phyloP scores from a whole-genome alignment of 768 basidiomycete genomes.

The Tephrocybe sp. region DNA sequence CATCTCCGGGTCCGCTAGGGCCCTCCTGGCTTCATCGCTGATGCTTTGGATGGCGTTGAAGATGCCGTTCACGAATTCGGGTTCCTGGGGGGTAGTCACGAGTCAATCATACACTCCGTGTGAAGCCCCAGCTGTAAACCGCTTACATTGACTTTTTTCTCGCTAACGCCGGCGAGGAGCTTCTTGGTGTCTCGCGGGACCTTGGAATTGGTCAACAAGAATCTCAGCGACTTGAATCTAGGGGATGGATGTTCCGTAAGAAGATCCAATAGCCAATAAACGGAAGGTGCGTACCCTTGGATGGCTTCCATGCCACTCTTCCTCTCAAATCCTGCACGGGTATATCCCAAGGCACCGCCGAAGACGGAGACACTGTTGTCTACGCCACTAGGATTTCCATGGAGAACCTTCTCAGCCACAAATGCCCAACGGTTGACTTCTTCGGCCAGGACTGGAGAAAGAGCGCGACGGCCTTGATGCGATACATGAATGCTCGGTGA shows the following conservation, averaged over 20 bases:
- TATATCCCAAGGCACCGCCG: conserved; percentile 91
- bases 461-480: conserved; percentile 62
- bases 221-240: conserved; percentile 88
- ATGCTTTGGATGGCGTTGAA: conserved; percentile 81
- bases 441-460: conserved; percentile 64
- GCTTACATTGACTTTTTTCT: conserved; percentile 61
- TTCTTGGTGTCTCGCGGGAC: conserved; percentile 93
- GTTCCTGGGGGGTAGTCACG: conserved; percentile 51
- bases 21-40: conserved; percentile 75
- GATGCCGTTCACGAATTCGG: conserved; percentile 77
- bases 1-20: conserved; percentile 71
- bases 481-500: conserved; percentile 53
- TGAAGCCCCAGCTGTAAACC: conserved; percentile 4
- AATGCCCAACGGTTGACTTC: conserved; percentile 93
- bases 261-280: conserved; percentile 12
- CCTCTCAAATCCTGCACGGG: conserved; percentile 72
- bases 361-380: conserved; percentile 94
- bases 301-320: conserved; percentile 83
- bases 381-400: conserved; percentile 96
- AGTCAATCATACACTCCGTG: conserved; percentile 8
- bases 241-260: conserved; percentile 13
- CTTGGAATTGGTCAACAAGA: conserved; percentile 90
- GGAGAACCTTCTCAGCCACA: conserved; percentile 91
- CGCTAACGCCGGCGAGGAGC: conserved; percentile 85
- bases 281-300: conserved; percentile 60